These are phyloP conservation scores for Alternaria arbusti DNA, from an alignment of 2,329 filamentous ascomycete species.

Conservation along the genomic window DNA sequence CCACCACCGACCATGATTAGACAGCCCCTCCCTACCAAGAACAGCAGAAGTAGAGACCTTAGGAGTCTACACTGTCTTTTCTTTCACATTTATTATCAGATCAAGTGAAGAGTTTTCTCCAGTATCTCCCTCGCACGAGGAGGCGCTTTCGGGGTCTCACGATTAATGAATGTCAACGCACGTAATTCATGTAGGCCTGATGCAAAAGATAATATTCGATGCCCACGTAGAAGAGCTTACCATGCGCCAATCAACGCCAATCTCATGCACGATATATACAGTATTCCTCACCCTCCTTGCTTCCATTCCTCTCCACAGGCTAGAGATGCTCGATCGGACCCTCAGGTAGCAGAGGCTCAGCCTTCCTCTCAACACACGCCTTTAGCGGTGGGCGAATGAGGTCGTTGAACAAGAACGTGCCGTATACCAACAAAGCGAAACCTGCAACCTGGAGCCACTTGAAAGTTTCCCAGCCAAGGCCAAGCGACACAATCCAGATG, in stretches of 20 bases:
- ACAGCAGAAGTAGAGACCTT: not conserved
- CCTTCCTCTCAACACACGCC: slow-evolving; percentile 63
- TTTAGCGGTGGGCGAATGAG: slow-evolving; percentile 83
- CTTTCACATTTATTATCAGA: not conserved
- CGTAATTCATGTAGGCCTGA: not conserved
- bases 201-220: not conserved
- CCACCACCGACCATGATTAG: slow-evolving; percentile 7
- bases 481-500: slow-evolving; percentile 95
- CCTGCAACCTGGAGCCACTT: slow-evolving; percentile 94
- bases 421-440: slow-evolving; percentile 90
- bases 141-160: not conserved
- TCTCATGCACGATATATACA: slow-evolving; percentile 8
- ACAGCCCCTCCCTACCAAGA: not conserved
- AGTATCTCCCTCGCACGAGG: not conserved
- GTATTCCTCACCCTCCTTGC: not conserved
- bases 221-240: not conserved
- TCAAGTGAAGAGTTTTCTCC: not conserved
- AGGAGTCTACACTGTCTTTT: not conserved
- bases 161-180: not conserved
- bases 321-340: slow-evolving; percentile 78
- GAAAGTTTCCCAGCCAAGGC: slow-evolving; percentile 94
- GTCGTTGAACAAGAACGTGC: slow-evolving; percentile 96
- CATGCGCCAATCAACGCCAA: slow-evolving; percentile 2
- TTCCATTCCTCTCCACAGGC: not conserved
- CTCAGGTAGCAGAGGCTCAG: slow-evolving; percentile 75